phyloP scores from a whole-genome alignment of 345 rosid species.

The Noccaea bulbosa region DNA sequence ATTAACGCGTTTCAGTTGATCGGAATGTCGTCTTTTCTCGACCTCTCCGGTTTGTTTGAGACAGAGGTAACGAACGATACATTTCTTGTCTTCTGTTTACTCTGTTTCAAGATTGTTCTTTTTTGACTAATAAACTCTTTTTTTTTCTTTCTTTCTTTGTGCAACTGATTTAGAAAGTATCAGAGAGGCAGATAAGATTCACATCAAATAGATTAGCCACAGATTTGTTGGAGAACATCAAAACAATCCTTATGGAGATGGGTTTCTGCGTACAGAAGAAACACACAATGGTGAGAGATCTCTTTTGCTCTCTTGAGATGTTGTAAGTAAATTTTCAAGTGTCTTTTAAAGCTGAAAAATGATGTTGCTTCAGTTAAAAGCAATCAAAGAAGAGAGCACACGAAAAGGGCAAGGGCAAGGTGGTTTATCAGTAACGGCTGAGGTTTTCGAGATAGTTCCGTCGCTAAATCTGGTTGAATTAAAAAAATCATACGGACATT shows the following conservation, averaged over 20 bases:
- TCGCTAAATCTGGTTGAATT: slow-evolving; percentile 72
- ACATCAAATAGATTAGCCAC: slow-evolving; percentile 66
- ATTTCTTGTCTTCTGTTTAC: slow-evolving; percentile 8
- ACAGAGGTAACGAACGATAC: slow-evolving; percentile 56
- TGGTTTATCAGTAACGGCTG: slow-evolving; percentile 67
- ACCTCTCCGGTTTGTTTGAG: slow-evolving; percentile 91
- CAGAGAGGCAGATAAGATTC: slow-evolving; percentile 83
- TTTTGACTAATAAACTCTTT: background rate
- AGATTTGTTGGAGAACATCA: slow-evolving; percentile 70
- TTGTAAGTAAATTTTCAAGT: slow-evolving; percentile 15
- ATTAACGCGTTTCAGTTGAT: slow-evolving; percentile 91
- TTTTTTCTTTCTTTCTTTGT: background rate
- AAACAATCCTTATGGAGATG: slow-evolving; percentile 62
- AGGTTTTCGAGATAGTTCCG: slow-evolving; percentile 82
- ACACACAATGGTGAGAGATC: slow-evolving; percentile 63
- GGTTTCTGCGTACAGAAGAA: slow-evolving; percentile 79
- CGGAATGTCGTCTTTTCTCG: slow-evolving; percentile 90
- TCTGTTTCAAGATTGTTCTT: slow-evolving; percentile 13
- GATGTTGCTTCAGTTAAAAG: slow-evolving; percentile 62
- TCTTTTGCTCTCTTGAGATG: background rate
- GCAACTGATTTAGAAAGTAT: slow-evolving; percentile 53
- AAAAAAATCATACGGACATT: slow-evolving; percentile 72
- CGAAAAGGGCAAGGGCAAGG: slow-evolving; percentile 26
- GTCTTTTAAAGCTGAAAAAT: background rate
- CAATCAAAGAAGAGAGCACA: slow-evolving; percentile 54